These are phyloP conservation scores for Ochetophila trinervis DNA, from an alignment of 306 rosid species.

Conservation along the genomic window DNA sequence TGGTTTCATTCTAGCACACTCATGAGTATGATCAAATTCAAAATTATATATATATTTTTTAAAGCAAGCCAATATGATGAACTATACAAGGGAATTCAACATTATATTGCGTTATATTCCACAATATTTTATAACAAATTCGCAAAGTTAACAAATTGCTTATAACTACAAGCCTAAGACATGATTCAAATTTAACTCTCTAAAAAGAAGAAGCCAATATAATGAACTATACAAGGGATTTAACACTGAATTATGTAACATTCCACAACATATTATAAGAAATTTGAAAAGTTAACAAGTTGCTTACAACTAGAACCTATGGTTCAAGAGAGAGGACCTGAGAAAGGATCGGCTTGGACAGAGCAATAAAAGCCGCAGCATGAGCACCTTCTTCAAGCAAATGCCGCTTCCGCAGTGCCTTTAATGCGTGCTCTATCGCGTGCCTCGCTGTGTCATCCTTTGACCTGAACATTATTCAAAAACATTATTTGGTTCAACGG, in stretches of 20 bases:
- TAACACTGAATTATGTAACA: background rate
- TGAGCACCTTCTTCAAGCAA: slow-evolving; percentile 96
- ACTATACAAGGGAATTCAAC: no score
- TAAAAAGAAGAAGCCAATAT: no score
- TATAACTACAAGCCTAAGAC: no score
- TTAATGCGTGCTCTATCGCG: slow-evolving; percentile 79
- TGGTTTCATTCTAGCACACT: no score
- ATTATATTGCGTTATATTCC: no score
- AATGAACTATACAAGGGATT: no score
- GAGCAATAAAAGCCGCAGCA: slow-evolving; percentile 75
- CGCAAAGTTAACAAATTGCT: no score
- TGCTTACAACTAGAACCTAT: slow-evolving; percentile 2
- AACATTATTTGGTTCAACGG: slow-evolving; percentile 21
- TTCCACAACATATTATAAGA: background rate
- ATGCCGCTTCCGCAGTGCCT: slow-evolving; percentile 82
- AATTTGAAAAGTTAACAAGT: background rate
- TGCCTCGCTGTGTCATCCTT: slow-evolving; percentile 46
- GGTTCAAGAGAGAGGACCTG: slow-evolving; percentile 41
- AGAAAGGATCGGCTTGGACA: slow-evolving; percentile 59
- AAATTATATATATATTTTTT: no score
- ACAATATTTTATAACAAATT: no score
- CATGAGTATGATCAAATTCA: no score
- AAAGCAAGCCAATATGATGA: no score
- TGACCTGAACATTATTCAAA: slow-evolving; percentile 36
- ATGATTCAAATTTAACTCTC: no score